Conservation (phyloP, 441 rosid genomes). For the Adansonia rubrostipa region DNA sequence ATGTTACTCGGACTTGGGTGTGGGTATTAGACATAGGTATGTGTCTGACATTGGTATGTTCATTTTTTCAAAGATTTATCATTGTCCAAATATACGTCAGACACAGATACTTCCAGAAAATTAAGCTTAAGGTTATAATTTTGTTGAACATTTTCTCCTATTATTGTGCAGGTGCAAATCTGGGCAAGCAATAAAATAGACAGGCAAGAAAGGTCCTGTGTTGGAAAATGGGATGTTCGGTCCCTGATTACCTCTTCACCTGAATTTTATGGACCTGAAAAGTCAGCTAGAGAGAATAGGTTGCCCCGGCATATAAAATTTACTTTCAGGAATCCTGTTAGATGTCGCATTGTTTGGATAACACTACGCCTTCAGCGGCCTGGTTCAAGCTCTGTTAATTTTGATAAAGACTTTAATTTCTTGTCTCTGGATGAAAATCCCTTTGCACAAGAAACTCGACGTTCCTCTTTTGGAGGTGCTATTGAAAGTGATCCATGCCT, state of each 20-base stretch:
- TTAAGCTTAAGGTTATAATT: background rate
- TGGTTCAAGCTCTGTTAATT: constrained; percentile 85
- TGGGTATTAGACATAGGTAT: background rate
- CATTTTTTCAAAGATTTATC: background rate
- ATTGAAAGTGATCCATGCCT: constrained; percentile 72
- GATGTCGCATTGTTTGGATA: constrained; percentile 92
- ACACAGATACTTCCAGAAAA: no score
- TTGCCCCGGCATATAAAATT: constrained; percentile 87
- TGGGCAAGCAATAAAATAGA: constrained; percentile 95
- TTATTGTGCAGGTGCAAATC: constrained; percentile 76
- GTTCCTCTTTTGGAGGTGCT: constrained; percentile 89
- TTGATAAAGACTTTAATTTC: constrained; percentile 72
- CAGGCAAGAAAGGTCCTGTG: constrained; percentile 75
- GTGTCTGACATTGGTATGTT: background rate
- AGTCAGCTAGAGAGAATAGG: constrained; percentile 46
- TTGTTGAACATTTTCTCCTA: constrained; percentile 25
- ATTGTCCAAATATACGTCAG: no score
- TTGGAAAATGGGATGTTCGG: constrained; percentile 97
- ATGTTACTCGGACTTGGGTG: background rate
- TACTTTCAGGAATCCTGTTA: constrained; percentile 69
- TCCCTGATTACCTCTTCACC: constrained; percentile 66
- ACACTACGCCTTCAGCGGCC: constrained; percentile 73
- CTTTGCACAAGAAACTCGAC: constrained; percentile 69
- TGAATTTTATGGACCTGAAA: constrained; percentile 81
- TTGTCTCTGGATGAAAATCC: constrained; percentile 90